phyloP scores from a whole-genome alignment of 371 early-diverging fungal species.

The Dichotomocladium elegans region DNA sequence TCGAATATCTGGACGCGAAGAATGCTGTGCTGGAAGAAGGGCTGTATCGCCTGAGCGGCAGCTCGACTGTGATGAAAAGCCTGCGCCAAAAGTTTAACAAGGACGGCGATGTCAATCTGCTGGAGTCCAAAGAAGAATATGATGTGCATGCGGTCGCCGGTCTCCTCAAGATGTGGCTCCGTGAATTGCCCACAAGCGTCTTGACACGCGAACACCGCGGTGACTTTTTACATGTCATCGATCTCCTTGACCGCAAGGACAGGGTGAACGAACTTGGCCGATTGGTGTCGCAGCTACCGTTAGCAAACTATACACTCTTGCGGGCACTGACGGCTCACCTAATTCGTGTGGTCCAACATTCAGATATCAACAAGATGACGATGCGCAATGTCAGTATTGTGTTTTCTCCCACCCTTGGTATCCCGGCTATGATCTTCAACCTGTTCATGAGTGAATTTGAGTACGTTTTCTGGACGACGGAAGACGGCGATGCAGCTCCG shows the following conservation, averaged over 20 bases:
- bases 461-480: conserved; percentile 52
- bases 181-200: conserved; percentile 75
- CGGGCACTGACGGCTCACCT: conserved; percentile 65
- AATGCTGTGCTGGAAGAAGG: conserved; percentile 88
- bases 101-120: conserved; percentile 65
- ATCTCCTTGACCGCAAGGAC: conserved; percentile 56
- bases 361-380: conserved; percentile 70
- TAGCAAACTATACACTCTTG: conserved; percentile 59
- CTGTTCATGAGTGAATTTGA: conserved; percentile 68
- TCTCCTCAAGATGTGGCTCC: conserved; percentile 77
- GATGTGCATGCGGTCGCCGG: conserved; percentile 85
- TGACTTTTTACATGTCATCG: conserved; percentile 67
- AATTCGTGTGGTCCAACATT: conserved; percentile 58
- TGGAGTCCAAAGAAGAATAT: conserved; percentile 45
- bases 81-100: conserved; percentile 79
- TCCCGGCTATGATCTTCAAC: conserved; percentile 67
- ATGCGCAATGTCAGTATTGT: conserved; percentile 73
- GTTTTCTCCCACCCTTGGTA: conserved; percentile 67
- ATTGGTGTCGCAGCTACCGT: conserved; percentile 52
- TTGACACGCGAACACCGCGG: conserved; percentile 66
- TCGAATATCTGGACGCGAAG: conserved; percentile 90
- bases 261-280: conserved; percentile 55
- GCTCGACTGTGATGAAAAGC: conserved; percentile 59
- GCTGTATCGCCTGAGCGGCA: conserved; percentile 91
- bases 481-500: conserved; percentile 27